Evolutionary conservation across 2,329 filamentous ascomycete genomes (phyloP), one percentile per base, ranked within the genome.

Genomic region (Allantophomopsis cytisporea): DNA sequence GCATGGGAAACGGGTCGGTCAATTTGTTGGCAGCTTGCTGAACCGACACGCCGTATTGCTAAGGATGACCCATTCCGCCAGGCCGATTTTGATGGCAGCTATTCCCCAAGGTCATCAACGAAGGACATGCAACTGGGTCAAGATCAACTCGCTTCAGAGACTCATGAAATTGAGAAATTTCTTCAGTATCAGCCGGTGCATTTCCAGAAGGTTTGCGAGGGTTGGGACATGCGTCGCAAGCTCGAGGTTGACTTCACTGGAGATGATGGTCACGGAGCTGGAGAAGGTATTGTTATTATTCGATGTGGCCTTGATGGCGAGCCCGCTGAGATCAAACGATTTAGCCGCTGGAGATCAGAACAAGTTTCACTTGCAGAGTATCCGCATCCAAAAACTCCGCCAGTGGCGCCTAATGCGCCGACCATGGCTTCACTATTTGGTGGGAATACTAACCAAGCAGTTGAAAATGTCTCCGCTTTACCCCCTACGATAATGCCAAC

Each of bases 221-320:
- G 83, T 2, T 96, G 91, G 89, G 84, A 96, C 52, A 96, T 96
- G 88, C 77, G 77, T 39, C 75, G 87, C 43, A 77, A 67, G 45
- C 64, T 96, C 2, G 81, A 91, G 50, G 85, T 94, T 2, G 91
- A 98, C 54, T 96, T 95, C 60, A 82, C 82, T 32, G 77, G 75
- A 15, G 84, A 88, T 47, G 83, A 91, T 59, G 73, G 75, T n/a
- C 65, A 74, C 40, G 74, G 78, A 37, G 80, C 78, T 18, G 87
- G 87, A 15, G 89, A 95, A 58, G 71, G 69, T 13, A 64, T 94
- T 31, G 67, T 93, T 18, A 70, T 94, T 2, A 68, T 95, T 36
- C 69, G 76, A 28, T 82, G 80, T 50, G 86, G 84, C 2, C 36
- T 51, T 11, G 39, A 44, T n/a, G 42, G 46, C 21, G 44, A 41